These are phyloP conservation scores for Botryotinia narcissicola DNA, from an alignment of 2,329 filamentous ascomycete species.

Conservation along the genomic window DNA sequence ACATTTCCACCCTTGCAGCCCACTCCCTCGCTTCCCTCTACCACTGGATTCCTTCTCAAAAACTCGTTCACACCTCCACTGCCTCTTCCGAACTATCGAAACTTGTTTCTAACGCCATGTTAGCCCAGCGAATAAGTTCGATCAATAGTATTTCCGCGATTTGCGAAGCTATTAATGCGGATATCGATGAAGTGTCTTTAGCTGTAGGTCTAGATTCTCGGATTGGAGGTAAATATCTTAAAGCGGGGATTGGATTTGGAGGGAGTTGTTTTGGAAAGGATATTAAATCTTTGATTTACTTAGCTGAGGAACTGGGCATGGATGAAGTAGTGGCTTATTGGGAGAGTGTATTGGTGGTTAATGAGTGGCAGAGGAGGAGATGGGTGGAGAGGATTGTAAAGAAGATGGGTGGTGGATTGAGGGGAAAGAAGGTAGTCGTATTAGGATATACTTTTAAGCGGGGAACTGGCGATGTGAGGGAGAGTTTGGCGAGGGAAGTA, in stretches of 20 bases:
- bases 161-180: conserved; percentile 72
- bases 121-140: conserved; percentile 76
- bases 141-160: conserved; percentile 81
- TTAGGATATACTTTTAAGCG: conserved; percentile 80
- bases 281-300: conserved; percentile 69
- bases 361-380: conserved; percentile 69
- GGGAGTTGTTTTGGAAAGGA: conserved; percentile 83
- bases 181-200: conserved; percentile 68
- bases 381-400: conserved; percentile 66
- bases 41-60: conserved; percentile 65
- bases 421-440: conserved; percentile 68
- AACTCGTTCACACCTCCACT: conserved; percentile 69
- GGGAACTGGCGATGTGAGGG: conserved; percentile 72
- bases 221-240: conserved; percentile 71
- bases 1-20: conserved; percentile 47
- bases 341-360: conserved; percentile 71
- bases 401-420: conserved; percentile 65
- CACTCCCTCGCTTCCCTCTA: conserved; percentile 64
- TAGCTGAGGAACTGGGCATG: conserved; percentile 67
- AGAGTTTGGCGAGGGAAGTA: conserved; percentile 66
- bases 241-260: conserved; percentile 74
- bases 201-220: conserved; percentile 68
- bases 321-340: conserved; percentile 74
- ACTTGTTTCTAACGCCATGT: conserved; percentile 75
- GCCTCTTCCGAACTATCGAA: conserved; percentile 80